Base-by-base conservation (phyloP, 306 rosid species). In the Vigna hirtella region DNA sequence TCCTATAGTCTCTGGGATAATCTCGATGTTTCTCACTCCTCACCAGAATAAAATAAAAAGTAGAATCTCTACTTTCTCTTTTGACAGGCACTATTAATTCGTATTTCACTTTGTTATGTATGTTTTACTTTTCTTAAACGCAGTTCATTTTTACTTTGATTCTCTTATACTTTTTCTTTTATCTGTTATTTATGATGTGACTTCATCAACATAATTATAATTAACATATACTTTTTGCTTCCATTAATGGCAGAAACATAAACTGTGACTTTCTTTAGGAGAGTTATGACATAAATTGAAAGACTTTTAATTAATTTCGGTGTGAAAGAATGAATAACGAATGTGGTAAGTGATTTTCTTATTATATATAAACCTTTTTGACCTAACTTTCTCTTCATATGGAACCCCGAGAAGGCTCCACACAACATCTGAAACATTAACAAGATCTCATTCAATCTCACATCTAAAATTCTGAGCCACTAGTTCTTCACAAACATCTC, bases 21-120 rank as follows among this genome's bases (percentile, higher is more conserved):
- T 86, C 90, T 73, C 81, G 66, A 89, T 70, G 74, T 30, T 9
- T 42, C 34, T 66, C 50, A 43, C 48, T 38, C 1, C 50, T 85
- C 62, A 34, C 4, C 26, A 66, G 11, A 38, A 78, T 22, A 11
- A 30, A 40, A 40, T 40, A 71, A 32, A 18, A 81, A 50, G 59
- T 66, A 42, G 77, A 78, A 65, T 73, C 58, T 79, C 36, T 4
- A 77, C 28, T 47, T 70, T 58, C 82, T 67, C 72, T 10, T 9
- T 8, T 66, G 53, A 69, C 78, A 63, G 13, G 0, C 2, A 1
- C 11, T 7, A 40, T 40, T 12, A 45, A 11, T 45, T 4, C 50
- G 8, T 57, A 69, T 53, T 16, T 4, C 52, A 32, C 79, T 66
- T 65, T 65, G 59, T 62, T 62, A 62, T 15, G 32, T 26, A 59